Evolutionary conservation across 1,284 basidiomycete species (phyloP).

Genomic region (Takashimella tepidaria): DNA sequence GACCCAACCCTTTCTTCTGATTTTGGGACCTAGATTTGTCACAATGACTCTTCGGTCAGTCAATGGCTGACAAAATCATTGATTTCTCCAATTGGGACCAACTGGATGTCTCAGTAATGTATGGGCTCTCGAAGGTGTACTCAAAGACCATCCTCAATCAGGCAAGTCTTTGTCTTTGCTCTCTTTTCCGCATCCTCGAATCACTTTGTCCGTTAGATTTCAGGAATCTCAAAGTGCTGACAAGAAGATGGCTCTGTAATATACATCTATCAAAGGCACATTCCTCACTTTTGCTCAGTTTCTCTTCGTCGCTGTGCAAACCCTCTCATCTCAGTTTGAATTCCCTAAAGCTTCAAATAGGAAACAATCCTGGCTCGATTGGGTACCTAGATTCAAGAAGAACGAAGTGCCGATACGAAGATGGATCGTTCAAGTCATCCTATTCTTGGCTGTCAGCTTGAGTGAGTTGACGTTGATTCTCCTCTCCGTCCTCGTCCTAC

Average conservation of each 20-base stretch:
- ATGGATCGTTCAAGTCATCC: conserved; percentile 73
- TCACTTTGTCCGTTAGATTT: neutral
- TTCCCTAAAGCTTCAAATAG: no score
- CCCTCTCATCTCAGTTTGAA: conserved; percentile 35
- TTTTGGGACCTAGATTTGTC: conserved; percentile 43
- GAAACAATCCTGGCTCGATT: neutral
- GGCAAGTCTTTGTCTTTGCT: conserved; percentile 50
- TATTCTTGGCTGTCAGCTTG: conserved; percentile 73
- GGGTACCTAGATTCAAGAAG: conserved; percentile 33
- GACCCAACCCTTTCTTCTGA: conserved; percentile 24
- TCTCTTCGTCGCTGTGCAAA: conserved; percentile 60
- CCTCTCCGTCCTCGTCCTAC: no score
- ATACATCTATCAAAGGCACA: no score
- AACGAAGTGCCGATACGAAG: conserved; percentile 66
- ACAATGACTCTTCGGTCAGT: neutral
- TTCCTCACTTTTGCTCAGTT: conserved; percentile 84
- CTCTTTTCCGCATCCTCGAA: neutral
- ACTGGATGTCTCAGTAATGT: conserved; percentile 46
- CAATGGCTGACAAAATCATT: no score
- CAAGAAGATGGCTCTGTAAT: no score
- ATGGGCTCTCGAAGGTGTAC: conserved; percentile 51
- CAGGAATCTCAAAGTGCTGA: conserved; percentile 57
- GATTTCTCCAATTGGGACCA: neutral
- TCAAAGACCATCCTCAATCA: conserved; percentile 62
- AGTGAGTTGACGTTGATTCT: conserved; percentile 28